Conservation (phyloP, 1,284 basidiomycete genomes). For the Leccinum huronense region DNA sequence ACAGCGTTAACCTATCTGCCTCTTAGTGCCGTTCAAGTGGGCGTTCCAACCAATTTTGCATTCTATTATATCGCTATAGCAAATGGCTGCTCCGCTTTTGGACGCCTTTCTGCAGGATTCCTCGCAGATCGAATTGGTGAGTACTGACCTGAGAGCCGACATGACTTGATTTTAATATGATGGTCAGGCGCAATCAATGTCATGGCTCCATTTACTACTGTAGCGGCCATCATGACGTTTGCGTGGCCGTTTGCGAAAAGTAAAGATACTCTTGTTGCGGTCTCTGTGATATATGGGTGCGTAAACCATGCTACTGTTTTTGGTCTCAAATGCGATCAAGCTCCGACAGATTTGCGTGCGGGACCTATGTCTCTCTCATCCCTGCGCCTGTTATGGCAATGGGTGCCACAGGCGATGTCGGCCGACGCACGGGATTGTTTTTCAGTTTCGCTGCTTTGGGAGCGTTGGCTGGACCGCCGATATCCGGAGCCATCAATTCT, state of each 20-base stretch:
- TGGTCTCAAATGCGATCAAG: constrained; percentile 19
- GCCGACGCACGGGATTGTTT: constrained; percentile 57
- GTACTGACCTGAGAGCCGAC: constrained; percentile 17
- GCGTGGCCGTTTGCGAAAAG: constrained; percentile 45
- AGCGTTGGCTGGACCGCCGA: constrained; percentile 48
- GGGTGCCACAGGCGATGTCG: constrained; percentile 57
- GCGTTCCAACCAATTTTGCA: constrained; percentile 38
- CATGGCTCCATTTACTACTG: constrained; percentile 41
- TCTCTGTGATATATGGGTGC: constrained; percentile 47
- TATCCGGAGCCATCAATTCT: constrained; percentile 47
- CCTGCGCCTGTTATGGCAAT: constrained; percentile 56
- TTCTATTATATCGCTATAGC: constrained; percentile 50
- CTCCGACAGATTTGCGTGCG: constrained; percentile 54
- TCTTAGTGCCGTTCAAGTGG: constrained; percentile 38
- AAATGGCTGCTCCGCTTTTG: constrained; percentile 45
- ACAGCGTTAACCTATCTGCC: constrained; percentile 52
- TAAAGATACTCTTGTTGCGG: constrained; percentile 33
- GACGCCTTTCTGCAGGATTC: constrained; percentile 42
- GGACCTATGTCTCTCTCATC: constrained; percentile 56
- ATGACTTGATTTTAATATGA: not conserved
- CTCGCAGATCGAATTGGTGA: constrained; percentile 41
- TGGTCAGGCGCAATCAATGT: constrained; percentile 41
- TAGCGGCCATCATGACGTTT: constrained; percentile 42
- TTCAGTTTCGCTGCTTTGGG: constrained; percentile 51
- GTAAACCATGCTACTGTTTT: constrained; percentile 11